These are phyloP conservation scores for Elongisporangium anandrum DNA, from an alignment of 352 stramenopile species.

Conservation along the genomic window DNA sequence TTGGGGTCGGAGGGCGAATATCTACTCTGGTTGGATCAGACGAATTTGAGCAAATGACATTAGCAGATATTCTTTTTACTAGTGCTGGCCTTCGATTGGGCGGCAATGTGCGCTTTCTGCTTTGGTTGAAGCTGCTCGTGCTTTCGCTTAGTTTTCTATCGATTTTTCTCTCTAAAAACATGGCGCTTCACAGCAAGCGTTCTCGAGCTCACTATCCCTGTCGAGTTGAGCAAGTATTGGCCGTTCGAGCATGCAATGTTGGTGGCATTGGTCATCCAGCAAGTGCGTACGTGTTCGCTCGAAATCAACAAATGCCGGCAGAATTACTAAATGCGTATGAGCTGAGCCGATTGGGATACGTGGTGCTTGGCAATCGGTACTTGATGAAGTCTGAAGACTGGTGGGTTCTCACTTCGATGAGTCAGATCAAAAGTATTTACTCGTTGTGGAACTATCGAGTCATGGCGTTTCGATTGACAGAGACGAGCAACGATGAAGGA, in stretches of 20 bases:
- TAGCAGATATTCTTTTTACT: constrained; percentile 15
- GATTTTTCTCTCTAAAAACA: no score
- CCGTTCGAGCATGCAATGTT: no score
- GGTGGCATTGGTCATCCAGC: no score
- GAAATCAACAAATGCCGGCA: not conserved
- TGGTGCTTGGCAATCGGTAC: constrained; percentile 8
- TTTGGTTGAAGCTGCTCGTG: constrained; percentile 1
- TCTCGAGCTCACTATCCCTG: no score
- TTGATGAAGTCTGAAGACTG: constrained; percentile 10
- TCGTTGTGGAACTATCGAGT: constrained; percentile 11
- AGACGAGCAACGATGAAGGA: not conserved
- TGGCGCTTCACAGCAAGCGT: no score
- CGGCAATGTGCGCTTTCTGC: constrained; percentile 17
- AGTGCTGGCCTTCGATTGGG: constrained; percentile 21
- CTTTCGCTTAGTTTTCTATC: no score
- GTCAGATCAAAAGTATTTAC: constrained; percentile 2
- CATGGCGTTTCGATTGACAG: constrained; percentile 3
- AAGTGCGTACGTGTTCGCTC: no score
- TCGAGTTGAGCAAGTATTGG: no score
- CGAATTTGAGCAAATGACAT: no score
- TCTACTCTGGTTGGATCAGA: no score
- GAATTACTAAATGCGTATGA: constrained; percentile 6
- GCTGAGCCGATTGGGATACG: constrained; percentile 8
- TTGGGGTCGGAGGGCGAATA: no score
- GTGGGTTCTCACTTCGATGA: constrained; percentile 1